phyloP scores from a whole-genome alignment of 1,139 yeast species.

The Lodderomyces pseudojiufengensis region DNA sequence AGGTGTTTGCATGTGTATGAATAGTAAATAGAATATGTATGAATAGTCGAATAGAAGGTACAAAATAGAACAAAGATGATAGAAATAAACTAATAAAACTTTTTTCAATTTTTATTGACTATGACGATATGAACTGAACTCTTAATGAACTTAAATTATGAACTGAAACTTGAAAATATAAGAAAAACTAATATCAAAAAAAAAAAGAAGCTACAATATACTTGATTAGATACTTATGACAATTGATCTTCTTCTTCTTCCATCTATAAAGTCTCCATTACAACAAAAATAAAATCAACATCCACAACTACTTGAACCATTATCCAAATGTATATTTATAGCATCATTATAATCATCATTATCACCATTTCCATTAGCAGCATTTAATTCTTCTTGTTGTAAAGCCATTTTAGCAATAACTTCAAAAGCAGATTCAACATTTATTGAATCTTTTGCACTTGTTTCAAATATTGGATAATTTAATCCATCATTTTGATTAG shows the following conservation, averaged over 20 bases:
- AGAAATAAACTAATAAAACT: not conserved
- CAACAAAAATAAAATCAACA: slow-evolving; percentile 58
- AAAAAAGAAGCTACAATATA: too few relatives aligned
- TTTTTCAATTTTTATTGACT: not conserved
- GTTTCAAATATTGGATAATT: slow-evolving; percentile 92
- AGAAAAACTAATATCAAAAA: too few relatives aligned
- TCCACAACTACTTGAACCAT: slow-evolving; percentile 72
- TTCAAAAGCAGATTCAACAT: slow-evolving; percentile 93
- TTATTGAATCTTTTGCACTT: slow-evolving; percentile 89
- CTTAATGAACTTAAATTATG: too few relatives aligned
- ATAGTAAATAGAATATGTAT: slow-evolving; percentile 10
- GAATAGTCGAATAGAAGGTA: too few relatives aligned
- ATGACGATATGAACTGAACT: not conserved
- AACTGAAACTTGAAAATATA: too few relatives aligned
- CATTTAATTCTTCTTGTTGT: slow-evolving; percentile 85
- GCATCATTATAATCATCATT: slow-evolving; percentile 87
- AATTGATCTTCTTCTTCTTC: too few relatives aligned
- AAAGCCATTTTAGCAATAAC: slow-evolving; percentile 94
- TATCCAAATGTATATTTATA: slow-evolving; percentile 87
- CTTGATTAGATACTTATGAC: too few relatives aligned
- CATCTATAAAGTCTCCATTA: too few relatives aligned
- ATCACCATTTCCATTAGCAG: slow-evolving; percentile 76
- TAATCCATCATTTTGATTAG: slow-evolving; percentile 65
- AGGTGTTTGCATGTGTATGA: slow-evolving; percentile 32
- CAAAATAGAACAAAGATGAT: too few relatives aligned